These are phyloP conservation scores for Zostera marina DNA, from an alignment of 116 monocot genomes.

Conservation along the genomic window DNA sequence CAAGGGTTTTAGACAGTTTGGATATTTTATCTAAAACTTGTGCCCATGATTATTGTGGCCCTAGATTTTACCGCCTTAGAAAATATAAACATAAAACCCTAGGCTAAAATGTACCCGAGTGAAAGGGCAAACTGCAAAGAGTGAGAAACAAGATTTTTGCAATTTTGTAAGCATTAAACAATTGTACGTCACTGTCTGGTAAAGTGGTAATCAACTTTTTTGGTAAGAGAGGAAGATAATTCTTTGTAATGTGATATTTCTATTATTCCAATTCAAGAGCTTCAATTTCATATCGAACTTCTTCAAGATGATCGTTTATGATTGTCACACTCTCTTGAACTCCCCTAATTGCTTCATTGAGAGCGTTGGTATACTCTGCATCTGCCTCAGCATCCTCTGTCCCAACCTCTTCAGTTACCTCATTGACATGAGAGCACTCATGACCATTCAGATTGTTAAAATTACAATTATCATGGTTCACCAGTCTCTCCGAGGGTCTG, in stretches of 20 bases:
- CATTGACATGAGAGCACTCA: slow-evolving; percentile 42
- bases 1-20: too few relatives aligned
- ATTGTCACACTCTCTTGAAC: slow-evolving; percentile 67
- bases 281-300: slow-evolving; percentile 80
- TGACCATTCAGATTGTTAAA: slow-evolving; percentile 22
- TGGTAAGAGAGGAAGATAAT: not conserved
- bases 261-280: slow-evolving; percentile 39
- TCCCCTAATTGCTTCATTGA: slow-evolving; percentile 75
- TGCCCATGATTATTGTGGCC: too few relatives aligned
- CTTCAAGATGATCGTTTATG: slow-evolving; percentile 85
- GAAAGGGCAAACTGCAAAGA: too few relatives aligned
- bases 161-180: too few relatives aligned
- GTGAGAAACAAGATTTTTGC: too few relatives aligned
- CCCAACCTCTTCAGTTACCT: slow-evolving; percentile 64
- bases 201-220: not conserved
- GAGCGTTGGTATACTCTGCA: slow-evolving; percentile 52
- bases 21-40: too few relatives aligned
- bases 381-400: slow-evolving; percentile 79
- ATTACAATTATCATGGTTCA: slow-evolving; percentile 51
- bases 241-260: not conserved
- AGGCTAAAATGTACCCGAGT: too few relatives aligned
- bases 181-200: not conserved
- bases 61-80: too few relatives aligned
- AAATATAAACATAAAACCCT: too few relatives aligned
- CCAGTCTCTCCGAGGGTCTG: slow-evolving; percentile 64